Conservation (phyloP, 306 rosid genomes). For the Mucuna pruriens region DNA sequence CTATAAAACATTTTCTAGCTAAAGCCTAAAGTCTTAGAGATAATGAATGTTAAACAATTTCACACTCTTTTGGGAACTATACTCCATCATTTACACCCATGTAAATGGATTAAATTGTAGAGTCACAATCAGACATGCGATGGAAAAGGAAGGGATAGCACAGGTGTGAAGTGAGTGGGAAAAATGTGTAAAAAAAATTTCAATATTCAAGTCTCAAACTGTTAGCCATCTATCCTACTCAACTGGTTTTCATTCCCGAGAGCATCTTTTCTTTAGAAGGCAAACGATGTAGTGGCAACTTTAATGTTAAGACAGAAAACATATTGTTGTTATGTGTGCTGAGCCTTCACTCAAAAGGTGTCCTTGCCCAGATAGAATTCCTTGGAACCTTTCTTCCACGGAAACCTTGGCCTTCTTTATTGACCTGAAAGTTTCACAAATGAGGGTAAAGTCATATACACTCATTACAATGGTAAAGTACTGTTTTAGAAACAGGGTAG, state of each 20-base stretch:
- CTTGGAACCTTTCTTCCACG: constrained; percentile 57
- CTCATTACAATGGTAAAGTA: not conserved
- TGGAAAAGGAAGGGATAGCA: not conserved
- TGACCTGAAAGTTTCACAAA: constrained; percentile 45
- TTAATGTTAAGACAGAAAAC: not conserved
- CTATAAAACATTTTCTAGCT: not conserved
- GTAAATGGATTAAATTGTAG: not conserved
- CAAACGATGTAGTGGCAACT: not conserved
- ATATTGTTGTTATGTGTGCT: not conserved
- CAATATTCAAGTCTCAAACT: not conserved
- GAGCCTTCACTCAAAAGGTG: constrained; percentile 35
- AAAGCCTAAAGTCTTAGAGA: not conserved
- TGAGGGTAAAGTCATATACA: not conserved
- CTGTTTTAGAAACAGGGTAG: not conserved
- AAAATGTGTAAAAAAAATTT: not conserved
- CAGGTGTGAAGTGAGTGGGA: not conserved
- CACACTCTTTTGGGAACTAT: not conserved
- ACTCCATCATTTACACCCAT: not conserved
- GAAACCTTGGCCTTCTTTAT: constrained; percentile 58
- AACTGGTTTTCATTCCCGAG: not conserved
- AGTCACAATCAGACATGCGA: not conserved
- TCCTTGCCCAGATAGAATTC: constrained; percentile 52
- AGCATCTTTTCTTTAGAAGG: not conserved
- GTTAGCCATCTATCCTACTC: not conserved
- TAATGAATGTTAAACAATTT: not conserved